Conservation (phyloP, 495 filamentous ascomycete species). For the Hypoxylon rickii region DNA sequence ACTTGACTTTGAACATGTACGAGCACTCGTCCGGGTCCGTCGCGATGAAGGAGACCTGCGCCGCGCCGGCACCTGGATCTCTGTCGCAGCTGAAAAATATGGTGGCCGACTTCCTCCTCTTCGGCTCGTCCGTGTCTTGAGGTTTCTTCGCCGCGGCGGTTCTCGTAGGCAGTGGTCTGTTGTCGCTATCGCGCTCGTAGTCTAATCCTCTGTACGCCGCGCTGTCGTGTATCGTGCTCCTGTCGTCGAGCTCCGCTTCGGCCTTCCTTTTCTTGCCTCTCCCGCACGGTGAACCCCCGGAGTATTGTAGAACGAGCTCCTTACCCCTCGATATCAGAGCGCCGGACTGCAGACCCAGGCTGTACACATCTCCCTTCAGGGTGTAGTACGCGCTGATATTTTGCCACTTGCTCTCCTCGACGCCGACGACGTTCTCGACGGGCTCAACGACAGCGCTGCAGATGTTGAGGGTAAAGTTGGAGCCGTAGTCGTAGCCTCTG, state of each 20-base stretch:
- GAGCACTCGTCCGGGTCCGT: conserved; percentile 83
- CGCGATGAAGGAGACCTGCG: conserved; percentile 80
- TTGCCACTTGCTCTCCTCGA: conserved; percentile 66
- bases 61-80: conserved; percentile 59
- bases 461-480: conserved; percentile 95
- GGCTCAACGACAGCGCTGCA: conserved; percentile 84
- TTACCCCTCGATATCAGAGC: conserved; percentile 79
- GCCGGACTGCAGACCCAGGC: conserved; percentile 79
- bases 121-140: conserved; percentile 47
- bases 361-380: conserved; percentile 72
- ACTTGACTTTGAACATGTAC: conserved; percentile 97
- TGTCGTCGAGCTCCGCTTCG: conserved; percentile 19
- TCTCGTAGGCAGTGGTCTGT: conserved; percentile 32
- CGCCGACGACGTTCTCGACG: conserved; percentile 69
- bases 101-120: conserved; percentile 77
- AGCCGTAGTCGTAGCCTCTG: conserved; percentile 79
- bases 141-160: conserved; percentile 26
- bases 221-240: conserved; percentile 39
- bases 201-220: conserved; percentile 44
- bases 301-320: conserved; percentile 92
- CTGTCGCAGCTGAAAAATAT: conserved; percentile 94
- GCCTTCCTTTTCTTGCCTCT: conserved; percentile 35
- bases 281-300: conserved; percentile 81
- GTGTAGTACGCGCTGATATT: conserved; percentile 94
- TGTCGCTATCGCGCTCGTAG: conserved; percentile 47